phyloP scores from a whole-genome alignment of 345 rosid genomes.

The Eucalyptus tenuipes region DNA sequence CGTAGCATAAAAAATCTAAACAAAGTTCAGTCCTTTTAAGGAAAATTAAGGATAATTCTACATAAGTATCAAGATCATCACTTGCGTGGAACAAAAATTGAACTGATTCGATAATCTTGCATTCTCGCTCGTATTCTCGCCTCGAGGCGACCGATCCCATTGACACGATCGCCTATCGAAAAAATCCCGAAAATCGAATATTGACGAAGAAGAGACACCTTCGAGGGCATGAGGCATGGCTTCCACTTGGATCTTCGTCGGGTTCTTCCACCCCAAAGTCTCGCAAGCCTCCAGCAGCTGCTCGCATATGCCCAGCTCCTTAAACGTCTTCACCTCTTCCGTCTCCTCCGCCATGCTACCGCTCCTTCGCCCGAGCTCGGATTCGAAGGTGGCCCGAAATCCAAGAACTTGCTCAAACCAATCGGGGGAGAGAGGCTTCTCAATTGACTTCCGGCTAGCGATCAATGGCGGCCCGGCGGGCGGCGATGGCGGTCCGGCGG shows the following conservation, averaged over 20 bases:
- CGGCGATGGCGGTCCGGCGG: neutral
- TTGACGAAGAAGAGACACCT: constrained; percentile 14
- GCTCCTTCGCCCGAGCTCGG: neutral
- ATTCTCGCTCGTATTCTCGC: neutral
- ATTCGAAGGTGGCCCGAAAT: neutral
- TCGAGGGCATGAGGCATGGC: constrained; percentile 77
- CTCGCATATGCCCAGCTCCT: constrained; percentile 60
- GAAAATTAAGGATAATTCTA: neutral
- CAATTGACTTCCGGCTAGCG: neutral
- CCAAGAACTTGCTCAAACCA: neutral
- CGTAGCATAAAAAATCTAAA: too few species aligned
- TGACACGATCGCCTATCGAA: neutral
- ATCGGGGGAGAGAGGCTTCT: neutral
- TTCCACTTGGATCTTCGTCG: constrained; percentile 77
- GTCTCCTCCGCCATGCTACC: constrained; percentile 28
- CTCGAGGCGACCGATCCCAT: neutral
- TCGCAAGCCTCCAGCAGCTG: constrained; percentile 71
- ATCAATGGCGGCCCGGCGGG: neutral
- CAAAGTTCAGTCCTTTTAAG: neutral
- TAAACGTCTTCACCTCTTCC: constrained; percentile 57
- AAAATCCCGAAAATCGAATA: neutral
- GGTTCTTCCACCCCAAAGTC: constrained; percentile 54
- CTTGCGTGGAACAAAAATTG: neutral
- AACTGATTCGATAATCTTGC: neutral
- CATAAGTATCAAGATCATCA: neutral